Evolutionary conservation across 768 basidiomycete species (phyloP).

Genomic region (Calocybe indica): DNA sequence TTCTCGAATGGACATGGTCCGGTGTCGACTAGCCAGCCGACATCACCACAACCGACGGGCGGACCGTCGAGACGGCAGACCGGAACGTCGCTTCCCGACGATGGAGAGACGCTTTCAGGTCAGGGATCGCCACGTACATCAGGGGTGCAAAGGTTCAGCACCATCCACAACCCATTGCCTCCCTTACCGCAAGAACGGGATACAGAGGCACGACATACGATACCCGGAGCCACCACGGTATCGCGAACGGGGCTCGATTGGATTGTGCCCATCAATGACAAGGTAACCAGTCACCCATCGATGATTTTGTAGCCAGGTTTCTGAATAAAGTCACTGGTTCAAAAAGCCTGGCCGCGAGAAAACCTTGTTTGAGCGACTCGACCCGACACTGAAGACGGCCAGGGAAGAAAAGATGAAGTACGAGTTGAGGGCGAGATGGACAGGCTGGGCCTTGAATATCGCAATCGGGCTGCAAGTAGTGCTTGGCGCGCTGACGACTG

Average conservation of each 20-base stretch:
- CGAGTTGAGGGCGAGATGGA: conserved; percentile 36
- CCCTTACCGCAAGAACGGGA: conserved; percentile 11
- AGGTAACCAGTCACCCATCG: neutral
- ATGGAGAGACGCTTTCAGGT: no score
- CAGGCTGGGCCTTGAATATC: conserved; percentile 30
- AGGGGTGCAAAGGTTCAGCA: no score
- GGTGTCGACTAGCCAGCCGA: no score
- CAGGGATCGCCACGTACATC: no score
- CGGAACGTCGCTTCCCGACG: no score
- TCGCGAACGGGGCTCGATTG: conserved; percentile 30
- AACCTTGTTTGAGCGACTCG: conserved; percentile 46
- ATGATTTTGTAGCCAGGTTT: no score
- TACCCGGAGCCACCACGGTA: conserved; percentile 7
- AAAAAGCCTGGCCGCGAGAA: conserved; percentile 15
- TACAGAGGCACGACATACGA: conserved; percentile 5
- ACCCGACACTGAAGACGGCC: conserved; percentile 48
- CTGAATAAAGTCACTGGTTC: neutral
- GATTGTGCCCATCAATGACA: conserved; percentile 22
- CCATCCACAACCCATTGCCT: conserved; percentile 5
- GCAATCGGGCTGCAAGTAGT: conserved; percentile 62
- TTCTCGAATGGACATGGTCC: no score
- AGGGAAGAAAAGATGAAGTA: conserved; percentile 39
- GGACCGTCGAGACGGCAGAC: no score
- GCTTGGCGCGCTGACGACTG: conserved; percentile 64
- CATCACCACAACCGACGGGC: no score